These are phyloP conservation scores for Emmonsia crescens DNA, from an alignment of 2,329 filamentous ascomycete genomes.

Conservation along the genomic window DNA sequence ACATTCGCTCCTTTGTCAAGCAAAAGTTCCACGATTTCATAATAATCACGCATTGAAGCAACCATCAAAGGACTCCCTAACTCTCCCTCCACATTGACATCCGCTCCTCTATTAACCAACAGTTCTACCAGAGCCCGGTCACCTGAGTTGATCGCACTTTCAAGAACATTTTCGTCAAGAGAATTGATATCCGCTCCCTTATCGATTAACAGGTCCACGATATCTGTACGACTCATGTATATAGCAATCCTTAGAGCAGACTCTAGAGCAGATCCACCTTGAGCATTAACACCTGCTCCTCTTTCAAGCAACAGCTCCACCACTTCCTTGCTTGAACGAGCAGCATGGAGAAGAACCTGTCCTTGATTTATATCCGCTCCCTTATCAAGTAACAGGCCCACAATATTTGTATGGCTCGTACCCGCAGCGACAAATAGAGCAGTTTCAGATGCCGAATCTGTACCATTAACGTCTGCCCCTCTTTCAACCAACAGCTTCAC, in stretches of 20 bases:
- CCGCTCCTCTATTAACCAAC: constrained; percentile 7
- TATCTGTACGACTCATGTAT: neutral
- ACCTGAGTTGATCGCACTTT: neutral
- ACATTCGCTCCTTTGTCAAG: neutral
- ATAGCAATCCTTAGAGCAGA: neutral
- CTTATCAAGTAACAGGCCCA: constrained; percentile 9
- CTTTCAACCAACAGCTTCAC: neutral
- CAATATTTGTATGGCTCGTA: neutral
- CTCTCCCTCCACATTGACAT: neutral
- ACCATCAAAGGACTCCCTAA: neutral
- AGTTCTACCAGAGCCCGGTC: constrained; percentile 7
- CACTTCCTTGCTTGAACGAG: constrained; percentile 8
- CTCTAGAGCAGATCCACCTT: neutral
- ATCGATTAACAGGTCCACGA: neutral
- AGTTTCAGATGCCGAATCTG: neutral
- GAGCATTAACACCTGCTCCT: neutral
- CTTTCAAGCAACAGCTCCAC: constrained; percentile 1
- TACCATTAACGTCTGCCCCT: neutral
- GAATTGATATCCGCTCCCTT: neutral
- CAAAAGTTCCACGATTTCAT: neutral
- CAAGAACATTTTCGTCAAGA: no score
- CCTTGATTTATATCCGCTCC: constrained; percentile 10
- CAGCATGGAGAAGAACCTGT: constrained; percentile 8
- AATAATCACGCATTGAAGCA: neutral
- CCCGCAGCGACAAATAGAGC: neutral